These are phyloP conservation scores for Botrytis porri DNA, from an alignment of 2,329 filamentous ascomycete species.

Conservation along the genomic window DNA sequence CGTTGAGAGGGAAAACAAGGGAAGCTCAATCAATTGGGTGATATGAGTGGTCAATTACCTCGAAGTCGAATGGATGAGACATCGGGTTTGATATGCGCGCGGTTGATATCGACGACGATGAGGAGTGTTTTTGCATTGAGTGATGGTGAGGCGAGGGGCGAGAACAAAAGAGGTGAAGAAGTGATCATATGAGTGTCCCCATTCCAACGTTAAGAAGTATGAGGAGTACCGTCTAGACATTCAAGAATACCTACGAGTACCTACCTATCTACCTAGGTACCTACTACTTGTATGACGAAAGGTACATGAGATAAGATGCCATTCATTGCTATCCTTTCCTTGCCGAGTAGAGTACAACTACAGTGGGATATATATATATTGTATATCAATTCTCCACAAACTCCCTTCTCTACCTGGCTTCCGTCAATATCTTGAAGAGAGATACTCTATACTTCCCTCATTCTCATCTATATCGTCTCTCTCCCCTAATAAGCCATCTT, in stretches of 20 bases:
- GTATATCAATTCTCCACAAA: background rate
- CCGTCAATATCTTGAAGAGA: background rate
- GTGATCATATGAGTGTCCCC: background rate
- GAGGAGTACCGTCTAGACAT: background rate
- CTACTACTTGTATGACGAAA: background rate
- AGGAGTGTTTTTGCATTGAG: background rate
- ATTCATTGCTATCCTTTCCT: background rate
- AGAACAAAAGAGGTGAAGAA: no score
- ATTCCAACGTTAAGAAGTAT: background rate
- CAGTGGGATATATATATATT: background rate
- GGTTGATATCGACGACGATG: background rate
- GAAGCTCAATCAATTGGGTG: background rate
- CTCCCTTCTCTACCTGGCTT: background rate
- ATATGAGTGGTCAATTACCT: background rate
- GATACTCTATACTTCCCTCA: background rate
- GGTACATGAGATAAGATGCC: background rate
- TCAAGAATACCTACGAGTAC: background rate
- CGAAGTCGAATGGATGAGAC: background rate
- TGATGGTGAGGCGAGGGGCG: background rate
- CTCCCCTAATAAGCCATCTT: background rate
- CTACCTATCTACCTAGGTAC: no score
- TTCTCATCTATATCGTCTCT: background rate
- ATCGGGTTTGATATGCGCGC: background rate
- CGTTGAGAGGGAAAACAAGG: background rate
- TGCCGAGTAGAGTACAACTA: background rate